Conservation (phyloP, 1,284 basidiomycete genomes). For the Ceratorhiza oryzae-sativae region DNA sequence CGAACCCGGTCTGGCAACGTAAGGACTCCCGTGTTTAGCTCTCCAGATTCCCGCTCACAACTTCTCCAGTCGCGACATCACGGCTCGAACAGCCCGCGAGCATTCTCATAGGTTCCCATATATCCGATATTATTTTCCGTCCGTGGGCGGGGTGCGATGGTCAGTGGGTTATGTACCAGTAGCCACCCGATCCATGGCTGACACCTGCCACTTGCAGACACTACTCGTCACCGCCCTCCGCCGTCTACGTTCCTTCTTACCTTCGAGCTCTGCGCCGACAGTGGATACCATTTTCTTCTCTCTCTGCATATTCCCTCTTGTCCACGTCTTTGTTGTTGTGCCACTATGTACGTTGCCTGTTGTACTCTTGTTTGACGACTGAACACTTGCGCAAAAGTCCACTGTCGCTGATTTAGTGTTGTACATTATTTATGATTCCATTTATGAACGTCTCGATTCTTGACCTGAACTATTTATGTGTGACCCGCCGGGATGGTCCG, state of each 20-base stretch:
- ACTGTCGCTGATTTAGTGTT: conserved; percentile 1
- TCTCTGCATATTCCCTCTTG: conserved; percentile 11
- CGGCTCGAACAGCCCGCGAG: background rate
- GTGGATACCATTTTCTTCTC: conserved; percentile 36
- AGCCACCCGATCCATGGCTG: background rate
- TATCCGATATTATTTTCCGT: background rate
- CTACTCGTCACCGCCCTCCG: background rate
- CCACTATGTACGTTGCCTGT: conserved; percentile 25
- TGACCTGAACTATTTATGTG: background rate
- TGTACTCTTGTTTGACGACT: conserved; percentile 14
- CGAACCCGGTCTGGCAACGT: conserved; percentile 25
- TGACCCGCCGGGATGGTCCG: background rate
- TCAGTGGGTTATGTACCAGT: background rate
- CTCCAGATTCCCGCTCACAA: background rate
- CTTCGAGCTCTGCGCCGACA: conserved; percentile 19
- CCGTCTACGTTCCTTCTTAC: background rate
- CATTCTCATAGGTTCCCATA: conserved; percentile 2
- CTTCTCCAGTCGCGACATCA: background rate
- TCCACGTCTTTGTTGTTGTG: conserved; percentile 10
- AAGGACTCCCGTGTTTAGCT: background rate
- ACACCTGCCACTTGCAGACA: background rate
- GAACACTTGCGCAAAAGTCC: conserved; percentile 29
- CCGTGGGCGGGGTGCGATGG: conserved; percentile 10
- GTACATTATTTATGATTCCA: conserved; percentile 27
- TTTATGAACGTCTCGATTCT: conserved; percentile 29